These are phyloP conservation scores for Fusarium annulatum DNA, from an alignment of 2,329 filamentous ascomycete species.

Conservation along the genomic window DNA sequence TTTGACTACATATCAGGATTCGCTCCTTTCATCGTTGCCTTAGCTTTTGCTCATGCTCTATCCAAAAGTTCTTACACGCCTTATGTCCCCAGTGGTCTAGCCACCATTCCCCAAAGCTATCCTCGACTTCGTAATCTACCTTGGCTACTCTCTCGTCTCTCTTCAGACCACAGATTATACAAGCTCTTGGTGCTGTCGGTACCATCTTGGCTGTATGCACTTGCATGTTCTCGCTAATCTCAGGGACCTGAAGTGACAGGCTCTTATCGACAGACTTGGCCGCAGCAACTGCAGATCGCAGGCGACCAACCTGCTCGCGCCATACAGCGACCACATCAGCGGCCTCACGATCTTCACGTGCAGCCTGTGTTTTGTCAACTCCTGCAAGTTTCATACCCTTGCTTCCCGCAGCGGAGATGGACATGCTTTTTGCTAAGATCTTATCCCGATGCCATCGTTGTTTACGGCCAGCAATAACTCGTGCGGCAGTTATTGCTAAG, in stretches of 20 bases:
- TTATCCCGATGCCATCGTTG: slow-evolving; percentile 91
- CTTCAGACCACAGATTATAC: slow-evolving; percentile 88
- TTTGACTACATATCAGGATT: neutral
- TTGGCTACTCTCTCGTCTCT: slow-evolving; percentile 84
- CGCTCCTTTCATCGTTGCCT: slow-evolving; percentile 67
- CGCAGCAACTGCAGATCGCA: slow-evolving; percentile 78
- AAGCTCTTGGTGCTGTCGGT: slow-evolving; percentile 77
- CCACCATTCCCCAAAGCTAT: slow-evolving; percentile 98
- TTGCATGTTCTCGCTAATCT: slow-evolving; percentile 75
- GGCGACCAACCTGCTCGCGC: slow-evolving; percentile 78
- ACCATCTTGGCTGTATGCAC: slow-evolving; percentile 78
- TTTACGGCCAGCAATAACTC: slow-evolving; percentile 85
- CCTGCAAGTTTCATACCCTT: slow-evolving; percentile 93
- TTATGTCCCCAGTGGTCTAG: slow-evolving; percentile 86
- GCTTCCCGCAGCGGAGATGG: slow-evolving; percentile 79
- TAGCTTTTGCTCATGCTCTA: slow-evolving; percentile 76
- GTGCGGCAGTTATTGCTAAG: slow-evolving; percentile 76
- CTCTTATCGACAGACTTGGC: slow-evolving; percentile 69
- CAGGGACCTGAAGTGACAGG: slow-evolving; percentile 68
- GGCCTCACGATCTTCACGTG: slow-evolving; percentile 86
- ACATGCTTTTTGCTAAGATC: slow-evolving; percentile 86
- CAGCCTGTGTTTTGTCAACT: slow-evolving; percentile 84
- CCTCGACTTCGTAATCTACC: slow-evolving; percentile 81
- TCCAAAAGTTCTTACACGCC: slow-evolving; percentile 87
- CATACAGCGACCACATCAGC: slow-evolving; percentile 80